Evolutionary conservation across 768 basidiomycete species (phyloP).

Genomic region (Lanmaoa rubissima): DNA sequence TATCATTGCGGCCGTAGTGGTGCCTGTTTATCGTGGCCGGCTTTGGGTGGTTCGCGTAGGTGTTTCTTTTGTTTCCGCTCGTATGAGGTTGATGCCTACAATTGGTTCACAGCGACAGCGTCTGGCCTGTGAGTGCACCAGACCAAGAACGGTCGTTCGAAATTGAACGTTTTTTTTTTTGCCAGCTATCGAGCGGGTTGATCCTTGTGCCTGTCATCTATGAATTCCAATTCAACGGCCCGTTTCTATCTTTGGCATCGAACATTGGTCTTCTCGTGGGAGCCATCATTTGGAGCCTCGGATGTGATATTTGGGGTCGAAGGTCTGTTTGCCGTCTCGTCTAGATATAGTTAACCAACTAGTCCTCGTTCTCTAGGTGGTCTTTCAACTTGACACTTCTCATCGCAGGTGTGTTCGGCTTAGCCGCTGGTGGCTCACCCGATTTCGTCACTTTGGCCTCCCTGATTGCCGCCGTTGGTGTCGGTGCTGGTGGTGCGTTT

Average conservation of each 20-base stretch:
- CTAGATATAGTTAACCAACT: neutral
- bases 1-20: constrained; percentile 23
- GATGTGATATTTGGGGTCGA: constrained; percentile 52
- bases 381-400: constrained; percentile 56
- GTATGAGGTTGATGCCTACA: neutral
- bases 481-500: constrained; percentile 47
- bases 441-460: constrained; percentile 49
- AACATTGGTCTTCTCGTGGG: constrained; percentile 55
- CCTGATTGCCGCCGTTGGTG: constrained; percentile 42
- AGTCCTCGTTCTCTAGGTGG: constrained; percentile 32
- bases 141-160: neutral
- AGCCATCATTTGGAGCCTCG: constrained; percentile 47
- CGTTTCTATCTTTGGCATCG: constrained; percentile 49
- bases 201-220: constrained; percentile 46
- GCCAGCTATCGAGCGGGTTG: constrained; percentile 40
- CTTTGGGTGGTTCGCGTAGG: constrained; percentile 43
- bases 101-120: constrained; percentile 29
- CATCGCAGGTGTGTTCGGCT: constrained; percentile 51
- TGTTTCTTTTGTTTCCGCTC: neutral
- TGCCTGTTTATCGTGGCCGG: constrained; percentile 38
- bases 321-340: constrained; percentile 27
- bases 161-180: neutral
- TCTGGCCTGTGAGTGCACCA: constrained; percentile 36
- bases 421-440: constrained; percentile 46
- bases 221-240: constrained; percentile 48